A percentile compares a stretch with the other conserved stretches of the same genome.
Conservation (phyloP, 768 basidiomycete species). For the Mycena filopes region DNA sequence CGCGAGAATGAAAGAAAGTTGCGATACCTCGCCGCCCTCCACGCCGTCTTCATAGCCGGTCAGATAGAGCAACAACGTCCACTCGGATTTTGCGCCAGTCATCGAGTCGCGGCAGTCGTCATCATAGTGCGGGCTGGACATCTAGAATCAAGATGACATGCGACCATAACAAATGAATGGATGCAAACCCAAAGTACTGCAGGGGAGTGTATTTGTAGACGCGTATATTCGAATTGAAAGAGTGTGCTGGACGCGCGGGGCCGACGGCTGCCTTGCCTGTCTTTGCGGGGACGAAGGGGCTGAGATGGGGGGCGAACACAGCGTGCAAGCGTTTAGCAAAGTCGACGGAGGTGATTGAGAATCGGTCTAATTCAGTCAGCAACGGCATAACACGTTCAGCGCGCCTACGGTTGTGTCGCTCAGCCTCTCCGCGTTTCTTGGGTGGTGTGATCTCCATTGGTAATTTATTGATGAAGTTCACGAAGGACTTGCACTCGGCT, state of each 20-base stretch:
- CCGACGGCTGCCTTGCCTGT: constrained; percentile 22
- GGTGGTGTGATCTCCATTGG: constrained; percentile 75
- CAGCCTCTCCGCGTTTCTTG: constrained; percentile 79
- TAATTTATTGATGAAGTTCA: constrained; percentile 67
- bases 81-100: constrained; percentile 75
- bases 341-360: constrained; percentile 64
- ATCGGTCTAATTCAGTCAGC: constrained; percentile 57
- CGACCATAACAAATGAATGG: constrained; percentile 4
- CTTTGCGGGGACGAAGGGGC: constrained; percentile 58
- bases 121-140: constrained; percentile 72
- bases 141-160: background rate
- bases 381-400: background rate
- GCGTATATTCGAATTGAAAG: constrained; percentile 79
- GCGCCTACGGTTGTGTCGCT: constrained; percentile 70
- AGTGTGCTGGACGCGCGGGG: constrained; percentile 55
- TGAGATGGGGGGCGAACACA: constrained; percentile 66
- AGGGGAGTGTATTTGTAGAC: constrained; percentile 73
- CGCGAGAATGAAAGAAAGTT: background rate
- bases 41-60: constrained; percentile 80
- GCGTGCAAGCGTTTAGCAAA: constrained; percentile 67
- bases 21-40: constrained; percentile 70
- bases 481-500: constrained; percentile 69
- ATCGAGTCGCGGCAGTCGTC: constrained; percentile 69
- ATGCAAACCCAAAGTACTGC: constrained; percentile 70
- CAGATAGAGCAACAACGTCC: constrained; percentile 81